A percentile compares a stretch with the other conserved stretches of the same genome.
phyloP scores from a whole-genome alignment of 441 rosid species.

The Jatropha podagrica region DNA sequence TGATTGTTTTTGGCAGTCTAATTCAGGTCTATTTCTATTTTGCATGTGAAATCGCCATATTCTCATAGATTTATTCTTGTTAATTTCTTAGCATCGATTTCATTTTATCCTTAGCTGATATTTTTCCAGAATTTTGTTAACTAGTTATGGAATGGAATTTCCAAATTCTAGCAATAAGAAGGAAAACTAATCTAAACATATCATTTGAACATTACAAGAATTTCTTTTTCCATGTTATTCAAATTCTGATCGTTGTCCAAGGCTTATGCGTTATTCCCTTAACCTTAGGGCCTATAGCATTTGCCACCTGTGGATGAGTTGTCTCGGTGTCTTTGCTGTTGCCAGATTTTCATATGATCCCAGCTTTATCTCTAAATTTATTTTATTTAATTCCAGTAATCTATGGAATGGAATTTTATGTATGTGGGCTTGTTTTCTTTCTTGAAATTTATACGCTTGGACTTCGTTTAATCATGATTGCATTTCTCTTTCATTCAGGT shows the following conservation, averaged over 20 bases:
- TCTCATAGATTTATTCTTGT: neutral
- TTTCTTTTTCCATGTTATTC: conserved; percentile 15
- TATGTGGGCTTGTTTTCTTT: too few relatives aligned
- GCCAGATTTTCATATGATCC: neutral
- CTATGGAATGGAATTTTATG: neutral
- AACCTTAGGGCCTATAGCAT: too few relatives aligned
- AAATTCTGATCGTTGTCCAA: conserved; percentile 7
- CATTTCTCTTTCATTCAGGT: conserved; percentile 17
- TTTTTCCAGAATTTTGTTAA: neutral
- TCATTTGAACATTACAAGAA: conserved; percentile 9
- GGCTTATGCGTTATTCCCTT: too few relatives aligned
- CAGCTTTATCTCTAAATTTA: neutral
- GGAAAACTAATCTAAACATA: neutral
- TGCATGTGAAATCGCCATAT: neutral
- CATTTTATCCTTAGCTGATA: neutral
- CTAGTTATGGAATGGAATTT: neutral
- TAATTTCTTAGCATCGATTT: neutral
- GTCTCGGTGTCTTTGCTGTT: neutral
- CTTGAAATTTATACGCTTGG: neutral
- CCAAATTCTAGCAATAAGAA: neutral
- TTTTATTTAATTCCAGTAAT: neutral
- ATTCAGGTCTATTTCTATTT: neutral
- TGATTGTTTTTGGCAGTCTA: neutral
- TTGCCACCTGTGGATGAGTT: too few relatives aligned
- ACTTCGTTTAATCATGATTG: neutral